Percentiles rank a stretch among this genome's conserved stretches.
phyloP scores from a whole-genome alignment of 176 grass and related monocot genomes.

The bread wheat (Triticum aestivum) region IWGSC_CS_RefSeq_v2.1 NC_057810.1:7063247-7063746 shows the following conservation, averaged over 20 bases:
- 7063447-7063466: too few species aligned
- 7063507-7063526: neutral
- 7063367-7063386: neutral
- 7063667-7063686: neutral
- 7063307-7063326: neutral
- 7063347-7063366: slow-evolving; percentile 6
- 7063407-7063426: too few species aligned
- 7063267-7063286: neutral
- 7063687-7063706: neutral
- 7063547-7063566: slow-evolving; percentile 1
- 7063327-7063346: slow-evolving; percentile 6
- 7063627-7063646: neutral
- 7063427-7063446: too few species aligned
- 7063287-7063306: neutral
- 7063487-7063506: neutral
- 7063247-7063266: neutral
- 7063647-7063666: neutral
- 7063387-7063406: neutral
- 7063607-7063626: neutral
- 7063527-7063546: neutral
- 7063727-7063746: too few species aligned
- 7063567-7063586: neutral
- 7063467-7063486: too few species aligned
- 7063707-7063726: neutral
- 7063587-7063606: slow-evolving; percentile 4